Base-by-base conservation (phyloP, 495 filamentous ascomycete species). In the Thermochaetoides thermophila region DNA sequence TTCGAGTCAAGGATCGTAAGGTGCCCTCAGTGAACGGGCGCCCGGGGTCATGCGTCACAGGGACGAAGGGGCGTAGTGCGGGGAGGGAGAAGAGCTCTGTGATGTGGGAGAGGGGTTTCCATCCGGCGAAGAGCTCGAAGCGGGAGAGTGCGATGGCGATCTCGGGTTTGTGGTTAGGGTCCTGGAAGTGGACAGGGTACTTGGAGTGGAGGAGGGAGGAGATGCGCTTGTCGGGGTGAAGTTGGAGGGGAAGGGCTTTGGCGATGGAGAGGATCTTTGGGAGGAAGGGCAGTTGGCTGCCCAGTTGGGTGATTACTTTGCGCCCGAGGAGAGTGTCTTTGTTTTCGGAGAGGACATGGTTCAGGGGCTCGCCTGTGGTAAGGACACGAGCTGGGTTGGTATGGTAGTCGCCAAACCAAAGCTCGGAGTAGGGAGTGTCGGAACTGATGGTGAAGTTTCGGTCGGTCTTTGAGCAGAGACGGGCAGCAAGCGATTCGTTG, bases 351-450 rank as follows among this genome's bases (percentile, higher is more conserved):
- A 87, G 57, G 15, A 81, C 66, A 7, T 78, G 69, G 27, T 71
- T 62, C 3, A 91, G 64, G 3, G 67, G 63, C 36, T 81, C 70
- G 7, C 73, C 76, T 0, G 68, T 76, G 2, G 60, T 52, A 2
- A 81, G 48, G 8, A 78, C 58, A 29, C 66, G 68, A 2, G 76
- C 76, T 0, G 78, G 80, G 23, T 74, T 72, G 13, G 68, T 70
- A 0, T 81, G 81, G 39, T 86, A 83, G 24, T 81, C 81, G 3
- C 81, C 80, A 60, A 86, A 75, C 82, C 81, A 85, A 64, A 84
- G 78, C 60, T 77, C 54, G 4, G 61, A 60, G 37, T 67, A 67
- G 15, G 65, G 68, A 53, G 79, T 76, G 37, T 78, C 68, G 21
- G 79, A 61, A 31, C 87, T 70, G 37, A 86, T 74, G 17, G 68